Evolutionary conservation across 805 yeast species (phyloP).

Genomic region (Maudiozyma pseudohumilis): DNA sequence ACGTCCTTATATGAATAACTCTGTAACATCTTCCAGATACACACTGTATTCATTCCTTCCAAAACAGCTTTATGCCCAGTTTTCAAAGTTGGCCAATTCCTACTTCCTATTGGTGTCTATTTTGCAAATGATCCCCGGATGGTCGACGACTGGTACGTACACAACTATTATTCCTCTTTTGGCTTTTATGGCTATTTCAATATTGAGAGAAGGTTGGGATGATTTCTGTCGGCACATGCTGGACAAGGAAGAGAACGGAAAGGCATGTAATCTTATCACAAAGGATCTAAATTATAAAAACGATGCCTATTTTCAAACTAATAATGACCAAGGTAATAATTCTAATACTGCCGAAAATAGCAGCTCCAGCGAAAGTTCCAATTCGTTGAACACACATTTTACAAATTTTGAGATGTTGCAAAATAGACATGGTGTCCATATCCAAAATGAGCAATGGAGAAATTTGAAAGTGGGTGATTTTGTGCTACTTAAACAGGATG

Average conservation of each 20-base stretch:
- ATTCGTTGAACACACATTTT: constrained; percentile 12
- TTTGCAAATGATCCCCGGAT: constrained; percentile 89
- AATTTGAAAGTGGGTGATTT: constrained; percentile 82
- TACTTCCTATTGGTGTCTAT: constrained; percentile 86
- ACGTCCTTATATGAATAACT: constrained; percentile 52
- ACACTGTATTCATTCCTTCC: constrained; percentile 75
- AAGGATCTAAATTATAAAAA: constrained; percentile 11
- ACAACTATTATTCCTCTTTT: constrained; percentile 87
- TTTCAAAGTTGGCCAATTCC: constrained; percentile 84
- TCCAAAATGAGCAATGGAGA: constrained; percentile 48
- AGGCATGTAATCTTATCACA: constrained; percentile 32
- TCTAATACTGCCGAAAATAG: not conserved
- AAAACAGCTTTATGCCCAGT: constrained; percentile 80
- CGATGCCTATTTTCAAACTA: not conserved
- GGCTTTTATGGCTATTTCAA: constrained; percentile 80
- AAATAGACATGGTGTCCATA: constrained; percentile 15
- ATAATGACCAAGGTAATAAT: not conserved
- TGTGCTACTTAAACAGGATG: constrained; percentile 61
- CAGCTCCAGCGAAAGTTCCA: not conserved
- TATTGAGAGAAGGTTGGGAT: constrained; percentile 87
- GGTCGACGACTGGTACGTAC: constrained; percentile 95
- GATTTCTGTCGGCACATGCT: constrained; percentile 80
- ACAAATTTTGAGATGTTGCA: constrained; percentile 15
- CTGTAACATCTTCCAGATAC: constrained; percentile 80
- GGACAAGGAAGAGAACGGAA: constrained; percentile 77